These are phyloP conservation scores for Miamiensis avidus DNA, from an alignment of 169 alveolate species.

Conservation along the genomic window DNA sequence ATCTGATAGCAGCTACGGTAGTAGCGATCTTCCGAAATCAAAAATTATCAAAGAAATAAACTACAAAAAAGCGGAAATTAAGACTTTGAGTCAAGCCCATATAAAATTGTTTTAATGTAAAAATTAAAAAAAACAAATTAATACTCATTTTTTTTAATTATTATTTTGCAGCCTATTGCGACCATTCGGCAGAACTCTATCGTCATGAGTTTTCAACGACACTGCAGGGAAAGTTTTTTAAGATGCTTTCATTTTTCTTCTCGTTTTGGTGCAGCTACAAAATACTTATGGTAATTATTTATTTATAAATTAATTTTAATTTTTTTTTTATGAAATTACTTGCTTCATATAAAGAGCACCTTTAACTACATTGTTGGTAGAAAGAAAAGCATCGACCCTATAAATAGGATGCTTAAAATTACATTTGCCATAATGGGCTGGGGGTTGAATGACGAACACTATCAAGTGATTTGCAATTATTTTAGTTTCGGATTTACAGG, in stretches of 20 bases:
- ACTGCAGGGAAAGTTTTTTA: neutral
- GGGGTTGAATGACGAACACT: constrained; percentile 23
- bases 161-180: neutral
- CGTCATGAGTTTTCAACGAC: neutral
- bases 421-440: constrained; percentile 34
- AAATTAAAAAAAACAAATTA: too few relatives aligned
- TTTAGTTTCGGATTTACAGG: constrained; percentile 42
- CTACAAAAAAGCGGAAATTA: neutral
- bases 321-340: too few relatives aligned
- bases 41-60: neutral
- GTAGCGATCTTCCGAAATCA: neutral
- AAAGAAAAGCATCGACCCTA: constrained; percentile 48
- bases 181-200: neutral
- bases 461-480: constrained; percentile 32
- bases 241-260: neutral
- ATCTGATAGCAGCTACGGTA: neutral
- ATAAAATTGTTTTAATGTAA: neutral
- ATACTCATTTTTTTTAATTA: too few relatives aligned
- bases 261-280: neutral
- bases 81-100: neutral
- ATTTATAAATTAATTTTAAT: too few relatives aligned
- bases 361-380: constrained; percentile 36
- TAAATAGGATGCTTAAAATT: constrained; percentile 37
- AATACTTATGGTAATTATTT: neutral
- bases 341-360: constrained; percentile 24